Evolutionary conservation across 2,329 filamentous ascomycete genomes (phyloP).

Genomic region (Xylariaceae sp.): DNA sequence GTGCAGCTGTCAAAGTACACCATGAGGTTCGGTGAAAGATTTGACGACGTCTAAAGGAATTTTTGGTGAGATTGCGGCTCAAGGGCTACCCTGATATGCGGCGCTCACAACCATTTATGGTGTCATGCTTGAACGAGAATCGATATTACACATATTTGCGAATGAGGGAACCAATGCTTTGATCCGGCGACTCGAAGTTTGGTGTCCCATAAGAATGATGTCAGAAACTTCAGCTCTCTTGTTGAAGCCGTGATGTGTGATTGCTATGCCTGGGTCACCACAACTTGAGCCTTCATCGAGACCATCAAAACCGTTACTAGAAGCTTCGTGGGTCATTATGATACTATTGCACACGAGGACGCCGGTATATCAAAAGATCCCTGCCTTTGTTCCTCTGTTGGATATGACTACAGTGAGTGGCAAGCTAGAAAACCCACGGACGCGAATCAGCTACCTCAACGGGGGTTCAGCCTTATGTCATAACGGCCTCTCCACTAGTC

Average conservation of each 20-base stretch:
- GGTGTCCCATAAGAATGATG: conserved; percentile 4
- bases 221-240: conserved; percentile 17
- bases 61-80: not conserved
- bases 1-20: conserved; percentile 1
- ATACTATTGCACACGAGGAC: conserved; percentile 32
- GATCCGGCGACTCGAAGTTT: no score
- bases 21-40: conserved; percentile 6
- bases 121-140: conserved; percentile 2
- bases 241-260: conserved; percentile 9
- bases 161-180: not conserved
- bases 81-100: conserved; percentile 1
- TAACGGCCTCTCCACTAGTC: conserved; percentile 65
- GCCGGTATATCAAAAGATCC: conserved; percentile 26
- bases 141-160: not conserved
- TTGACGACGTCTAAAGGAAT: conserved; percentile 12
- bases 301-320: conserved; percentile 20
- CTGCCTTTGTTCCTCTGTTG: conserved; percentile 26
- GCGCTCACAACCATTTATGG: not conserved
- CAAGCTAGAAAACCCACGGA: conserved; percentile 12
- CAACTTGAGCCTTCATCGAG: conserved; percentile 5
- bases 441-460: conserved; percentile 28
- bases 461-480: conserved; percentile 35
- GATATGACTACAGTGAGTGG: conserved; percentile 20
- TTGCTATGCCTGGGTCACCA: not conserved
- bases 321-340: conserved; percentile 28